Evolutionary conservation across 164 flowering plant species (phyloP), one percentile per base, ranked within the genome.

Genomic region (Magnolia kwangsiensis): DNA sequence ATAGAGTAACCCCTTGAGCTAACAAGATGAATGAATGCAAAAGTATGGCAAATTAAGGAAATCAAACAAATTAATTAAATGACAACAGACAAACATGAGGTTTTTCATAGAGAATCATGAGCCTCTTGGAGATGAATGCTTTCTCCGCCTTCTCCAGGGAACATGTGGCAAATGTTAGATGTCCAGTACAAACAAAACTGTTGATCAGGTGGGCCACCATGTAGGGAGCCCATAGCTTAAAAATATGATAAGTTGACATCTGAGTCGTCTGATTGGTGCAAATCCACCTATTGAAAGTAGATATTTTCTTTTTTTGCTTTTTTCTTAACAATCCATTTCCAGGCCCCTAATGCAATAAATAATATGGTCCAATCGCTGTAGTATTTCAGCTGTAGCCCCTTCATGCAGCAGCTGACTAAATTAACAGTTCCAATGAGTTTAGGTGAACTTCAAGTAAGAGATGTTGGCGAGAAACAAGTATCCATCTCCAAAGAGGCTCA

Each of bases 1-100:
- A 94, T 75, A 96, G 86, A 58, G 99, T 91, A 69, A 94, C 90
- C 75, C 98, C 98, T 89, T 94, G 98, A 85, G 94, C 98, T 90
- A 96, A 89, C 79, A 96, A 84, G 80, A 96, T 82, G 75, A 91
- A 94, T 27, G 99, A 96, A 88, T 96, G 99, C 79, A 86, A 67
- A 86, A 92, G 96, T 96, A 86, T 19, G 66, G 72, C 72, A 67
- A 72, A 90, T 84, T 81, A 89, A 92, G 94, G 94, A 89, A 78
- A n/a, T 58, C 2, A 20, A 10, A 18, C 23, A 68, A 68, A 58
- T 55, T 16, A 55, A 55, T 55, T 55, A 16, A 11, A 55, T 55
- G 61, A 55, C 61, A 55, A 55, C 61, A 55, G 61, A 11, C 2
- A 14, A 55, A 55, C 61, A 55, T 37, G 45, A 4, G 45, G 45